Base-by-base conservation (phyloP, 257 asterid species). In the Linderniella brevidens region DNA sequence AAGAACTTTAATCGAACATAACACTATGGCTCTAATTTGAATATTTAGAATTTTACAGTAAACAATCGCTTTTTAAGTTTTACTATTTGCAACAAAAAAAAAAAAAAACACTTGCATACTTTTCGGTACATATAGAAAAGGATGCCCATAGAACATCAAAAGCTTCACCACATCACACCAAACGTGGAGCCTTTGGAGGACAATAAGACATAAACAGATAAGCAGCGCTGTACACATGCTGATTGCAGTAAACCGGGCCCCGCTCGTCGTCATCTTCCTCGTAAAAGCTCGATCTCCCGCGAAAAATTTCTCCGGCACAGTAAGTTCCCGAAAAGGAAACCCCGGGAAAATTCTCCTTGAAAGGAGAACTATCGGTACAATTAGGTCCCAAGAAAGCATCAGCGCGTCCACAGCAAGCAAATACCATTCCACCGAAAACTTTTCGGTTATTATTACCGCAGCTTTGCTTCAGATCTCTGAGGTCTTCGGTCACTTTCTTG, bases 381-480 rank as follows among this genome's bases (percentile, higher is more conserved):
- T 59, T 49, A 9, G 50, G 59, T 51, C 79, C 83, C n/a, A 75
- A 78, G 36, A 87, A 80, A 0, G 80, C 51, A 55, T 67, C 74
- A 2, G 78, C 80, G 1, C 93, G 83, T 9, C 97, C 86, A 68
- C 86, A 71, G 35, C 93, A 80, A 60, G 90, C 46, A 41, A 83
- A 83, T 32, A 78, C 42, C 10, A 87, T 46, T 45, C 95, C 80
- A 11, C 97, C 93, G 46, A 83, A 83, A 32, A 83, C 78, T 42
- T 59, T 44, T 55, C 60, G 50, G 57, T 65, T 78, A 19, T 48
- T 47, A 14, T 40, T 11, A 46, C 39, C 64, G 19, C 49, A 46
- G 19, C 56, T 71, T 41, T 57, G 63, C 68, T 64, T 69, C 59
- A 82, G 62, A 39, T 49, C 58, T 25, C 56, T 50, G 25, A 82